These are phyloP conservation scores for Solanum chmielewskii DNA, from an alignment of 257 asterid genomes.

Conservation along the genomic window DNA sequence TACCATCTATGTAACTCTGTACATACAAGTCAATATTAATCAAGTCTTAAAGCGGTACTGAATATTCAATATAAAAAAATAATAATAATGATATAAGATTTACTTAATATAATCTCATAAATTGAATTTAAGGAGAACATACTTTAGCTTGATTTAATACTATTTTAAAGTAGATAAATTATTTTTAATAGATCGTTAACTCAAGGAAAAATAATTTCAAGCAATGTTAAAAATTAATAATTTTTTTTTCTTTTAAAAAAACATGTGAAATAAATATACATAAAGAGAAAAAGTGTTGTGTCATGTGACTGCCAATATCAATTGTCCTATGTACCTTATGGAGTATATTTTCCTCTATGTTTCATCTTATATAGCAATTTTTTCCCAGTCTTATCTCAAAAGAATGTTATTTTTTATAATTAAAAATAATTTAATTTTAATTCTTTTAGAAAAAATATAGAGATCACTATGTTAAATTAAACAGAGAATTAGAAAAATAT, in stretches of 20 bases:
- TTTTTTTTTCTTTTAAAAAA: not conserved
- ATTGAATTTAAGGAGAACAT: not conserved
- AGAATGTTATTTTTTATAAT: not conserved
- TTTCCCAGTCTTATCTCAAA: not conserved
- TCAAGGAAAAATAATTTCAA: not conserved
- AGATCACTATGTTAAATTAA: no score
- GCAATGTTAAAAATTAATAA: not conserved
- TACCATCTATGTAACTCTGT: no score
- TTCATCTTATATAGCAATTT: not conserved
- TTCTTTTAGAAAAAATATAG: no score
- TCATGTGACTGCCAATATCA: not conserved
- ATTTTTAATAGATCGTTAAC: not conserved
- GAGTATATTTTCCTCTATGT: not conserved
- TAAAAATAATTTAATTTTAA: not conserved
- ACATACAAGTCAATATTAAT: no score
- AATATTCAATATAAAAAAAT: no score
- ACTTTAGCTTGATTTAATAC: not conserved
- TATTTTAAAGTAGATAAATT: not conserved
- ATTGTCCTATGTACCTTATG: not conserved
- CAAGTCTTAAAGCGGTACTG: no score
- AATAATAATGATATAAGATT: no score
- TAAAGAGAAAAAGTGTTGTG: not conserved
- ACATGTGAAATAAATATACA: not conserved
- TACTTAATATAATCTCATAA: no score
- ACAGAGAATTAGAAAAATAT: no score